Evolutionary conservation across 805 yeast genomes (phyloP).

Genomic region (Debaryomyces castellii): DNA sequence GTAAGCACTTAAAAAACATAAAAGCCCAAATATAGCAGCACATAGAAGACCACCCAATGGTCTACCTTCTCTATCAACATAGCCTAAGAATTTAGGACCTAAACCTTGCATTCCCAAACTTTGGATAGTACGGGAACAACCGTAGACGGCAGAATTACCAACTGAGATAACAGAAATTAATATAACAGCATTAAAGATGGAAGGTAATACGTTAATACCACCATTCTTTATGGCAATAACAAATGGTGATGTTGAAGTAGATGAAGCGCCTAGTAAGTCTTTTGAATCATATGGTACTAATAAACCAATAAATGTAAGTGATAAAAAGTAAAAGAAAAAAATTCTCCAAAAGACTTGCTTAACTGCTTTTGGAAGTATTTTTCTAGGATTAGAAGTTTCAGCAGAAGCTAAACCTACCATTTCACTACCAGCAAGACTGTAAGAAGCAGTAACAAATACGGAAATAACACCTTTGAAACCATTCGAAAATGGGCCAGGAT

Average conservation of each 20-base stretch:
- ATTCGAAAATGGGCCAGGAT: constrained; percentile 34
- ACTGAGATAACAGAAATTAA: constrained; percentile 72
- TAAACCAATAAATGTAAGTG: constrained; percentile 35
- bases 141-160: constrained; percentile 73
- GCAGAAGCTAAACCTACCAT: constrained; percentile 40
- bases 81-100: constrained; percentile 50
- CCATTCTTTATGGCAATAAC: constrained; percentile 67
- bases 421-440: constrained; percentile 37
- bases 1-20: constrained; percentile 61
- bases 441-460: constrained; percentile 37
- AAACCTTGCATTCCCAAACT: constrained; percentile 70
- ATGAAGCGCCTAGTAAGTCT: constrained; percentile 46
- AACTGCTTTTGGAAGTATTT: constrained; percentile 40
- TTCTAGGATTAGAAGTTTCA: constrained; percentile 40
- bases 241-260: constrained; percentile 56
- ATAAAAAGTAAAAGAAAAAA: constrained; percentile 36
- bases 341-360: constrained; percentile 46
- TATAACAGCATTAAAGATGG: constrained; percentile 72
- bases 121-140: constrained; percentile 69
- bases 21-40: constrained; percentile 37
- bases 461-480: constrained; percentile 41
- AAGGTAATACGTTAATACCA: constrained; percentile 65
- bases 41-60: constrained; percentile 38
- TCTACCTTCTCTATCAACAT: constrained; percentile 42
- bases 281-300: constrained; percentile 53